Evolutionary conservation across 2,329 filamentous ascomycete genomes (phyloP), one percentile per base, ranked within the genome.

Genomic region (Elsinoe necatrix): DNA sequence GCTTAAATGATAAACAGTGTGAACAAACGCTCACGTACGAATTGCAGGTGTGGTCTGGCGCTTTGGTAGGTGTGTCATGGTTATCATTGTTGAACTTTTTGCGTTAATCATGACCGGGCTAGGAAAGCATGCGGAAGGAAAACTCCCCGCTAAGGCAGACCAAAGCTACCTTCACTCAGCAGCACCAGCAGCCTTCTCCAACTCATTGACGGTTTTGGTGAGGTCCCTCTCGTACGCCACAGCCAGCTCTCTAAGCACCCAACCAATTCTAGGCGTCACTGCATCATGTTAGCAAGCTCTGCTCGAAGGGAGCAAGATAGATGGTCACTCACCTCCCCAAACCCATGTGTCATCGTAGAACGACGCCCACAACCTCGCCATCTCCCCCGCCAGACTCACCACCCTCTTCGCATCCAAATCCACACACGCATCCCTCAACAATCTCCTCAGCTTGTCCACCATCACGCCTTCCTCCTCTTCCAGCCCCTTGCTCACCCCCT

Each of bases 361-460:
- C n/a, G 35, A 47, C 25, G 56, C 56, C 56, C 56, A 57, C 11
- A 54, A 27, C 50, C 50, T 45, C 27, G 50, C 31, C 20, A 57
- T 48, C 21, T 57, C 56, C 11, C 48, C 56, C 3, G 56, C 56
- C 56, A 57, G 18, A 21, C 48, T 52, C 18, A 21, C 20, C 9
- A 52, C 48, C 67, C 73, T 73, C 61, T 70, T 71, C 14, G 70
- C 69, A 18, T 74, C 73, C 55, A 69, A 69, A 60, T 71, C 69
- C 35, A 67, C 60, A 59, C 75, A 73, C 29, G 63, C 65, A 50
- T 72, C 72, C 55, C 48, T 52, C 20, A 52, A 25, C 48, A 52
- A 39, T 31, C 48, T 9, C 20, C 48, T 52, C 48, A 52, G 25
- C 34, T 52, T 52, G 25, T 52, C 48, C 48, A 52, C 25, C 48